Evolutionary conservation across 2,329 filamentous ascomycete species (phyloP), one percentile per base, ranked within the genome.

Genomic region (Exophiala alcalophila): DNA sequence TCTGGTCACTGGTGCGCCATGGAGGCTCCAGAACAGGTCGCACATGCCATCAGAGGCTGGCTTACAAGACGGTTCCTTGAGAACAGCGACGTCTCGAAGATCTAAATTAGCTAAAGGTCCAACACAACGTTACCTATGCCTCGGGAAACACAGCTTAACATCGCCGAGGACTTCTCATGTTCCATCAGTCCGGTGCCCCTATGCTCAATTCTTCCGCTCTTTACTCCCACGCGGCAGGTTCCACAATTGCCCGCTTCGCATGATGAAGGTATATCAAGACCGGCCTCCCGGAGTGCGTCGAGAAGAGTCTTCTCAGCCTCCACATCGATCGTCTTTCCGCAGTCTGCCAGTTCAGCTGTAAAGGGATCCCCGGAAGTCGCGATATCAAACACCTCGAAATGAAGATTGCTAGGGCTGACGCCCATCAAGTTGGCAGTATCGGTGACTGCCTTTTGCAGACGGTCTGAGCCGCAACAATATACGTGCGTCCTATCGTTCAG

Each of bases 81-180:
- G 25, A 21, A 18, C n/a, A n/a, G 18, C 21, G 4, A 5, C 11
- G 5, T 32, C 4, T 21, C 30, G 5, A 32, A 5, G 8, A 32
- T n/a, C 10, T 19, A 18, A 10, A n/a, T 32, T 36, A 27, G 10
- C 8, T 28, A 49, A 11, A 49, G 29, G 10, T 49, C 45, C 10
- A 49, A 26, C 9, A 49, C 35, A 31, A 49, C 40, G 1, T 19
- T 44, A 2, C 44, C 40, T 18, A 47, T 30, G n/a, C 44, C 45
- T 45, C 45, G 19, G 8, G 40, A 43, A 6, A 49, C 45, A 24
- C 45, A 49, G 28, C 45, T 49, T 12, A 49, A 24, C 45, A 49
- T 49, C 18, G 39, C 14, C 2, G 41, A 43, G 23, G 27, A 5
- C 19, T 44, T 43, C 18, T 44, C 40, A 12, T 40, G 30, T 16